Conservation (phyloP, 805 yeast species). For the Monosporozyma yasuniensis region DNA sequence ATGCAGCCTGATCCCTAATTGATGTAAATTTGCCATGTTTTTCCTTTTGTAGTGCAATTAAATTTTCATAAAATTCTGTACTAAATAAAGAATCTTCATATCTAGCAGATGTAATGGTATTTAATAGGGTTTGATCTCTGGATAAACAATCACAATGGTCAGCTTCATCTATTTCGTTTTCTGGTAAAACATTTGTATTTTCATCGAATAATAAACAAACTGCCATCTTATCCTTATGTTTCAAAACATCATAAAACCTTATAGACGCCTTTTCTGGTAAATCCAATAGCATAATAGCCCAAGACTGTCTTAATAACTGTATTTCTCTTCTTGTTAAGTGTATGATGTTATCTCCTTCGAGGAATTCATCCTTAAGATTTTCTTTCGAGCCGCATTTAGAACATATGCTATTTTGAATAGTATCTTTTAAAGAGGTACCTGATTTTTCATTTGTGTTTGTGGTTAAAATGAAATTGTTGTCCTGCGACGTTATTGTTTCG, state of each 20-base stretch:
- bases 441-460: too few relatives aligned
- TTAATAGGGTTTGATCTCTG: background rate
- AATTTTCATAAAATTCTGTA: conserved; percentile 64
- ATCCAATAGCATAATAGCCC: conserved; percentile 34
- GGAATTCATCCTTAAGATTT: background rate
- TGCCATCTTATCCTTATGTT: background rate
- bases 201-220: background rate
- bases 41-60: conserved; percentile 50
- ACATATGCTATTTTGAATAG: too few relatives aligned
- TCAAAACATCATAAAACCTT: background rate
- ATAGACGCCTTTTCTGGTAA: conserved; percentile 10
- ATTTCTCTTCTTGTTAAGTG: conserved; percentile 27
- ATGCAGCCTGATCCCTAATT: conserved; percentile 66
- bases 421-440: too few relatives aligned
- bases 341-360: background rate
- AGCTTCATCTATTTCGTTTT: background rate
- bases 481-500: too few relatives aligned
- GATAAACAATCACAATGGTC: background rate
- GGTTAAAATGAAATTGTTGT: too few relatives aligned
- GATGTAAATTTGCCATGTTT: conserved; percentile 64
- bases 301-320: conserved; percentile 30
- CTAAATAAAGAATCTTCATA: conserved; percentile 53
- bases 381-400: background rate
- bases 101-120: background rate
- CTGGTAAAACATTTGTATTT: background rate